Percentiles rank a stretch among this genome's conserved stretches.
Conservation (phyloP, 176 grass and related monocot species). For the Paspalum notatum region DNA sequence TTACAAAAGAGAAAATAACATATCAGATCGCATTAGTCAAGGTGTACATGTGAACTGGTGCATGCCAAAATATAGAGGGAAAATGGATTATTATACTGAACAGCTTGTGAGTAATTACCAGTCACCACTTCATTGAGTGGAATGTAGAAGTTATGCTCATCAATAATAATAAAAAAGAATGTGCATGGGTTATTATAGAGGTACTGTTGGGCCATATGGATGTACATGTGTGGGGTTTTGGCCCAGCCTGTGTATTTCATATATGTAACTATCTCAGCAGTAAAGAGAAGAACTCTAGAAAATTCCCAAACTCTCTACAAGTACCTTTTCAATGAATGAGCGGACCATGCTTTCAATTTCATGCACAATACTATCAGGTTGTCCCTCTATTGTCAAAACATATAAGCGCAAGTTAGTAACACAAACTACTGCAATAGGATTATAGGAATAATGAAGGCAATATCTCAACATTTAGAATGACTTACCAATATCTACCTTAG, state of each 20-base stretch:
- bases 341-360: slow-evolving; percentile 98
- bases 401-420: slow-evolving; percentile 19
- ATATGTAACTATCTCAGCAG: too few species aligned
- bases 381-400: slow-evolving; percentile 60
- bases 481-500: slow-evolving; percentile 90
- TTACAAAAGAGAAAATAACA: background rate
- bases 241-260: too few species aligned
- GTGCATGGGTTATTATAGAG: background rate
- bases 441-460: slow-evolving; percentile 27
- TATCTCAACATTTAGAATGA: slow-evolving; percentile 21
- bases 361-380: slow-evolving; percentile 68
- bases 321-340: slow-evolving; percentile 91
- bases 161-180: slow-evolving; percentile 18
- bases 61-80: background rate
- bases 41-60: background rate
- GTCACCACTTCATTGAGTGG: slow-evolving; percentile 2
- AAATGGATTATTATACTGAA: slow-evolving; percentile 3
- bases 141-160: slow-evolving; percentile 1
- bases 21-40: background rate
- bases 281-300: too few species aligned
- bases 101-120: background rate
- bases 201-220: too few species aligned
- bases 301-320: too few species aligned
- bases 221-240: too few species aligned
- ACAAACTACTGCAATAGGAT: slow-evolving; percentile 36